A percentile compares a stretch with the other conserved stretches of the same genome.
Evolutionary conservation across 2,329 filamentous ascomycete species (phyloP).

Genomic region (Aaosphaeria arxii): DNA sequence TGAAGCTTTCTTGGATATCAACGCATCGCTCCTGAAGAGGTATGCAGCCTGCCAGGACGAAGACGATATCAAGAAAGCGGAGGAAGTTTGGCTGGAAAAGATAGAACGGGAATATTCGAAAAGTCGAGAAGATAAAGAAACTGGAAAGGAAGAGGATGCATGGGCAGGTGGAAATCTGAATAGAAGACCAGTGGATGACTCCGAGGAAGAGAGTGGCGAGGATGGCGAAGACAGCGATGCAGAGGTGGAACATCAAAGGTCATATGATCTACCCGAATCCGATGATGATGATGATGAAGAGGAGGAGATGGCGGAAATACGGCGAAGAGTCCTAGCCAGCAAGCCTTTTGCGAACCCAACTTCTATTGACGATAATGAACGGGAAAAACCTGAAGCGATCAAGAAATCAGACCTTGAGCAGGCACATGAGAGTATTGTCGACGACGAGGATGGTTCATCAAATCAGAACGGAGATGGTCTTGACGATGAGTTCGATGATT

Average conservation of each 20-base stretch:
- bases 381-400: slow-evolving; percentile 61
- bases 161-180: slow-evolving; percentile 95
- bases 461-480: slow-evolving; percentile 44
- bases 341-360: slow-evolving; percentile 74
- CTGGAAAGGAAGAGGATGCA: slow-evolving; percentile 62
- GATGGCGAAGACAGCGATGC: slow-evolving; percentile 40
- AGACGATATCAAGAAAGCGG: slow-evolving; percentile 75
- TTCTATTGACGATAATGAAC: slow-evolving; percentile 36
- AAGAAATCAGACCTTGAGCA: slow-evolving; percentile 36
- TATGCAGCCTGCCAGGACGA: slow-evolving; percentile 85
- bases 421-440: background rate
- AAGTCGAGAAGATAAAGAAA: slow-evolving; percentile 65
- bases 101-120: slow-evolving; percentile 87
- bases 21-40: slow-evolving; percentile 72
- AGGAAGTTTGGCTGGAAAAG: slow-evolving; percentile 84
- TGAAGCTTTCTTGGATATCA: slow-evolving; percentile 85
- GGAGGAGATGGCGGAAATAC: slow-evolving; percentile 88
- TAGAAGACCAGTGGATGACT: slow-evolving; percentile 48
- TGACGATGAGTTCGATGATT: slow-evolving; percentile 84
- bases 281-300: slow-evolving; percentile 64
- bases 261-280: slow-evolving; percentile 70
- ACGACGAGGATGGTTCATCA: slow-evolving; percentile 61
- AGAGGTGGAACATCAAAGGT: slow-evolving; percentile 57
- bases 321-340: slow-evolving; percentile 84
- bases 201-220: slow-evolving; percentile 50